Conservation (phyloP, 83 land plant species). For the Larix sibirica region DNA sequence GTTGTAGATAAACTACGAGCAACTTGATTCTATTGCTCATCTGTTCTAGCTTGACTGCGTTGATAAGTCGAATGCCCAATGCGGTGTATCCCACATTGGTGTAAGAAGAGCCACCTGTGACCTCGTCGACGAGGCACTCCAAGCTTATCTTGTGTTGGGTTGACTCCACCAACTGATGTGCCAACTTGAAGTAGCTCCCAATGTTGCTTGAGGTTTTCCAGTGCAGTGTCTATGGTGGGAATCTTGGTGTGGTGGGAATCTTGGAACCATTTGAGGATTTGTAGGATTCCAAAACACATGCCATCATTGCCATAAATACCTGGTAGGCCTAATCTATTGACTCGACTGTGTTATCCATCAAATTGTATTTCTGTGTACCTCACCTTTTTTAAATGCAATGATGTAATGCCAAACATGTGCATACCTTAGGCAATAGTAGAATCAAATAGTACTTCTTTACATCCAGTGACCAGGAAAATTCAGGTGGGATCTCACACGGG, state of each 20-base stretch:
- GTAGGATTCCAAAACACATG: constrained; percentile 44
- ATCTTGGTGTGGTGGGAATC: constrained; percentile 14
- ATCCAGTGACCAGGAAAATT: too few species aligned
- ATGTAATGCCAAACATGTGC: too few species aligned
- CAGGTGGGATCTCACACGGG: too few species aligned
- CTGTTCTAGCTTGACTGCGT: constrained; percentile 90
- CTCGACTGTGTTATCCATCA: constrained; percentile 32
- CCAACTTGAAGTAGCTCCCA: constrained; percentile 84
- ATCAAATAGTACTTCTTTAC: too few species aligned
- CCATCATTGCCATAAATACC: constrained; percentile 43
- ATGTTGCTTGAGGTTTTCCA: constrained; percentile 69
- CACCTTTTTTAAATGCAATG: too few species aligned
- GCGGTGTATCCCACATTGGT: constrained; percentile 17
- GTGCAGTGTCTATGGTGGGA: constrained; percentile 47
- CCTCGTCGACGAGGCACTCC: constrained; percentile 94
- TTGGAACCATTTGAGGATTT: constrained; percentile 34
- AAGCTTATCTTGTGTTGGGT: constrained; percentile 83
- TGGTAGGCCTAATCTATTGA: constrained; percentile 41
- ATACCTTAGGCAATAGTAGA: too few species aligned
- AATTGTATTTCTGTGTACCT: too few species aligned
- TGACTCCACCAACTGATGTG: constrained; percentile 91
- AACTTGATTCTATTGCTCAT: constrained; percentile 96
- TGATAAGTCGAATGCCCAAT: constrained; percentile 74
- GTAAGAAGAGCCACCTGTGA: constrained; percentile 53
- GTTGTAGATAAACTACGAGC: constrained; percentile 88